Evolutionary conservation across 1,284 basidiomycete species (phyloP).

Genomic region (Prillingera fragicola): DNA sequence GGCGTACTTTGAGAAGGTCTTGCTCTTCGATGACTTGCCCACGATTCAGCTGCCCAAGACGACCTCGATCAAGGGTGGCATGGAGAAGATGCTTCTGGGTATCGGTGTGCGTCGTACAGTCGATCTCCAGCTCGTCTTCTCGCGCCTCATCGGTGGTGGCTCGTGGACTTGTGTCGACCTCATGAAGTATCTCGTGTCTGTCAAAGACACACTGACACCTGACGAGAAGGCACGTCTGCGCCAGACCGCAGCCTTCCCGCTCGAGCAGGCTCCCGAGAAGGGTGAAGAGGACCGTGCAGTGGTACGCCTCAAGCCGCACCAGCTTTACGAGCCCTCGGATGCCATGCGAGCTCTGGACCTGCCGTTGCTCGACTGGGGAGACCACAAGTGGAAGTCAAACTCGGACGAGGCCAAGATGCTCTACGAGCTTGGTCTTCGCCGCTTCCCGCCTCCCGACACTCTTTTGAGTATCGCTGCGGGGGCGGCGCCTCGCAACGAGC

Average conservation of each 20-base stretch:
- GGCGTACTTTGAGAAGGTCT: slow-evolving; percentile 81
- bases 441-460: slow-evolving; percentile 63
- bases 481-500: slow-evolving; percentile 35
- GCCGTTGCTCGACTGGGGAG: slow-evolving; percentile 83
- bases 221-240: slow-evolving; percentile 69
- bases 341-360: slow-evolving; percentile 67
- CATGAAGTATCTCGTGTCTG: slow-evolving; percentile 83
- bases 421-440: slow-evolving; percentile 68
- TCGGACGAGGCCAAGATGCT: slow-evolving; percentile 89
- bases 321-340: slow-evolving; percentile 79
- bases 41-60: slow-evolving; percentile 71
- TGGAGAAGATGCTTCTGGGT: slow-evolving; percentile 70
- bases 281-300: slow-evolving; percentile 37
- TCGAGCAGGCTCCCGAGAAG: slow-evolving; percentile 52
- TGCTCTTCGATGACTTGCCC: slow-evolving; percentile 82
- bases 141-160: slow-evolving; percentile 51
- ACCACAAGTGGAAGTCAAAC: slow-evolving; percentile 67
- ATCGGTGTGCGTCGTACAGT: slow-evolving; percentile 89
- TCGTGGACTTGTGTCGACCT: slow-evolving; percentile 51
- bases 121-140: slow-evolving; percentile 80
- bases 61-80: slow-evolving; percentile 59
- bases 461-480: slow-evolving; percentile 64
- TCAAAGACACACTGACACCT: slow-evolving; percentile 62
- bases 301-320: slow-evolving; percentile 57
- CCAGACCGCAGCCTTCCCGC: slow-evolving; percentile 74